Evolutionary conservation across 805 yeast genomes (phyloP).

Genomic region (Barnettozyma wickerhamii): DNA sequence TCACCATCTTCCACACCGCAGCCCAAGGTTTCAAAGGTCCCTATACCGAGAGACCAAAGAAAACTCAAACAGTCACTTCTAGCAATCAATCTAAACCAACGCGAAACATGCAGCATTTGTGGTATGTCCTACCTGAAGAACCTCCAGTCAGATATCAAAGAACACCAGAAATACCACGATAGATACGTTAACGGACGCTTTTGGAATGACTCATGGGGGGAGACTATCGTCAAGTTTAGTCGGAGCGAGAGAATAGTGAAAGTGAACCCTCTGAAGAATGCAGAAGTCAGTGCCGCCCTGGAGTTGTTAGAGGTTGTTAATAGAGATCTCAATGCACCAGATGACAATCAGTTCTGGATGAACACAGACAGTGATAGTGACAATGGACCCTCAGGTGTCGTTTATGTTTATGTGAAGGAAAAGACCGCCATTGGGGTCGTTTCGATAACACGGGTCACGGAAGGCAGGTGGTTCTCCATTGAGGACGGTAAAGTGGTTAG

Average conservation of each 20-base stretch:
- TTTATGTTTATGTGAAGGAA: slow-evolving; percentile 45
- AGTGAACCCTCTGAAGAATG: slow-evolving; percentile 28
- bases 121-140: slow-evolving; percentile 48
- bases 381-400: slow-evolving; percentile 30
- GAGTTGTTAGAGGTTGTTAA: slow-evolving; percentile 52
- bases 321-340: slow-evolving; percentile 56
- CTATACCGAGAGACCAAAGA: background rate
- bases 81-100: slow-evolving; percentile 16
- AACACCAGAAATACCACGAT: slow-evolving; percentile 51
- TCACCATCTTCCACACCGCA: slow-evolving; percentile 7
- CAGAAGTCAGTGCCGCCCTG: slow-evolving; percentile 32
- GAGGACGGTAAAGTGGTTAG: slow-evolving; percentile 49
- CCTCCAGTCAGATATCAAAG: slow-evolving; percentile 36
- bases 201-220: slow-evolving; percentile 41
- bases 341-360: slow-evolving; percentile 39
- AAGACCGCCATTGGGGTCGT: slow-evolving; percentile 51
- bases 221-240: slow-evolving; percentile 8
- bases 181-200: slow-evolving; percentile 43
- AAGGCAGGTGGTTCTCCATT: slow-evolving; percentile 58
- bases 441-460: slow-evolving; percentile 43
- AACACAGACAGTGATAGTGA: slow-evolving; percentile 15
- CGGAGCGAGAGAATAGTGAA: slow-evolving; percentile 30
- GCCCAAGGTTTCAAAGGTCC: background rate
- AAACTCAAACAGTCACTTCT: slow-evolving; percentile 15
- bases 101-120: slow-evolving; percentile 42